phyloP scores from a whole-genome alignment of 495 filamentous ascomycete species.

The Platismatia glauca region DNA sequence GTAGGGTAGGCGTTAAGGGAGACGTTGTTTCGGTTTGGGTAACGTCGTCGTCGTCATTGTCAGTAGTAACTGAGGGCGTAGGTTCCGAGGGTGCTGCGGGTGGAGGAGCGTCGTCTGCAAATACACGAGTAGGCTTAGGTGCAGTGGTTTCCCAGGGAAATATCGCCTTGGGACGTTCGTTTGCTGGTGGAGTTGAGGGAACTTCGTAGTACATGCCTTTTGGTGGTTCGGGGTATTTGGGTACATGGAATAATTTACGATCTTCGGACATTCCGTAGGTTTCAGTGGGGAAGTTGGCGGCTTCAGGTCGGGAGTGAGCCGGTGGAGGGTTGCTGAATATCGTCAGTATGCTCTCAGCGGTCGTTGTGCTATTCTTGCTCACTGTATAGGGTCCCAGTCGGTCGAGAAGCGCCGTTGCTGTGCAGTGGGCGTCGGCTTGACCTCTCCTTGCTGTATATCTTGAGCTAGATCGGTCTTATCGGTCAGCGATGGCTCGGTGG shows the following conservation, averaged over 20 bases:
- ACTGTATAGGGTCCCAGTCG: constrained; percentile 63
- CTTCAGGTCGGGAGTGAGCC: constrained; percentile 64
- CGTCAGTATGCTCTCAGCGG: constrained; percentile 17
- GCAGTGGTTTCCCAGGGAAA: constrained; percentile 78
- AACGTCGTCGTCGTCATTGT: constrained; percentile 28
- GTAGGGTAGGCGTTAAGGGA: constrained; percentile 40
- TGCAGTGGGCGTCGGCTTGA: constrained; percentile 33
- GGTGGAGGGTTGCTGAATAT: constrained; percentile 62
- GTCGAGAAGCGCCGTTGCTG: constrained; percentile 39
- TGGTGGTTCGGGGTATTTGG: constrained; percentile 73
- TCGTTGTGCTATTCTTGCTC: constrained; percentile 22
- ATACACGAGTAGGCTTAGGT: constrained; percentile 62
- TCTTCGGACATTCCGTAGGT: constrained; percentile 71
- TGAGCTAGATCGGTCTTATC: constrained; percentile 30
- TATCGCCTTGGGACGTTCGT: constrained; percentile 51
- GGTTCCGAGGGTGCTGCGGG: constrained; percentile 20
- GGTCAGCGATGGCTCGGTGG: constrained; percentile 31
- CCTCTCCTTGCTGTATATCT: constrained; percentile 32
- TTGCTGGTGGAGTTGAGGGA: constrained; percentile 49
- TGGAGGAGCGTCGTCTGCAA: constrained; percentile 46
- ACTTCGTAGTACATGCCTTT: constrained; percentile 78
- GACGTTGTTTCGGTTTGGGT: constrained; percentile 36
- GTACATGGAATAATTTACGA: constrained; percentile 61
- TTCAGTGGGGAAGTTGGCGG: constrained; percentile 59
- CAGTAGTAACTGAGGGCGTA: constrained; percentile 32